Evolutionary conservation across 139 green algal species (phyloP), one percentile per base, ranked within the genome.

Genomic region (Pseudopediastrum boryanum): DNA sequence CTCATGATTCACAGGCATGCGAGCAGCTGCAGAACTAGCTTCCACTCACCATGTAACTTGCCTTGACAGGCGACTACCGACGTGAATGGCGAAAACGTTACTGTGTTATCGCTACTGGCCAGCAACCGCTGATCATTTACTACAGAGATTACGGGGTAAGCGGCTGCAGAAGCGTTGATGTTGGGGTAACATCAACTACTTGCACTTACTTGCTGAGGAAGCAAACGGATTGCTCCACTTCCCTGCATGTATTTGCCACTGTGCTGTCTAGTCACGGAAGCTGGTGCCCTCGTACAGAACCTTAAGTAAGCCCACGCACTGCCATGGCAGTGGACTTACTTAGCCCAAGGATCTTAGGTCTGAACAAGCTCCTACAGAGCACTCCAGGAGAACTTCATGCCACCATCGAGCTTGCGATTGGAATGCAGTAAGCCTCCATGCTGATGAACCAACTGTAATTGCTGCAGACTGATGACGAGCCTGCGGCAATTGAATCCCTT

Each of bases 81-180:
- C 72, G 72, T 50, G 72, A 79, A 35, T 79, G 72, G 72, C 54
- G 72, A 21, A 69, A 70, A 8, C 41, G 72, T 2, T 79, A 71
- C 58, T 79, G 71, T 12, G 31, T 51, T 27, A 71, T 79, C 7
- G 21, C 71, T 12, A 59, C 39, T 62, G 72, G 59, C 6, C 59
- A 62, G 43, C 42, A 64, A 39, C 72, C 72, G 16, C 72, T 42
- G 29, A 71, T 79, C 21, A 43, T 62, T 29, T 80, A 80, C 44
- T 80, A 64, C 61, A 70, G 73, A 35, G 73, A 80, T 43, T 72
- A 61, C 42, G 61, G 36, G 16, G 73, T 80, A 39, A 63, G 73
- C 39, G 35, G 36, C 48, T 65, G 33, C 33, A 71, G 35, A 6
- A n/a, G 62, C n/a, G n/a, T n/a, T n/a, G n/a, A n/a, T n/a, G n/a